Percentiles rank a stretch among this genome's conserved stretches.
Evolutionary conservation across 768 basidiomycete species (phyloP).

Genomic region (Suillus placidus): DNA sequence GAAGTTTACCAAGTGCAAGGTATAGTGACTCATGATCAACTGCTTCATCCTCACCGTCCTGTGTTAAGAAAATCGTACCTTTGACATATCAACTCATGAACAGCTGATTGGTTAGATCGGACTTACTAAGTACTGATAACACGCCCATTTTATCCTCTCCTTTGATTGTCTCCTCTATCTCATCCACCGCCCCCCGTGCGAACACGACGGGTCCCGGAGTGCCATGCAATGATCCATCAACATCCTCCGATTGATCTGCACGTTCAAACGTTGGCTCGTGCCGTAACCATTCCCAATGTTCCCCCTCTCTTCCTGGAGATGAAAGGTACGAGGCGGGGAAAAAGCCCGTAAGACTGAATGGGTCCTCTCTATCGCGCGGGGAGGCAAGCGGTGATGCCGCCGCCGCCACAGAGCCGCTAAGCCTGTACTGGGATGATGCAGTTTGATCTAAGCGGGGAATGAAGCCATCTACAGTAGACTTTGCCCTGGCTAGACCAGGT

Average conservation of each 20-base stretch:
- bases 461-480: constrained; percentile 13
- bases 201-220: constrained; percentile 30
- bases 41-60: constrained; percentile 32
- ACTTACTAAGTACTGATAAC: constrained; percentile 45
- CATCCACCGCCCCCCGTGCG: constrained; percentile 36
- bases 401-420: background rate
- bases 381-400: constrained; percentile 18
- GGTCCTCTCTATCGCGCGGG: constrained; percentile 42
- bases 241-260: constrained; percentile 15
- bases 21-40: constrained; percentile 43
- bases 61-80: constrained; percentile 11
- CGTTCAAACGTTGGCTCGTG: constrained; percentile 24
- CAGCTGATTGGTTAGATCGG: constrained; percentile 11
- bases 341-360: constrained; percentile 52
- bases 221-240: constrained; percentile 21
- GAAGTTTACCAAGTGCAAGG: constrained; percentile 34
- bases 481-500: constrained; percentile 8
- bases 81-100: constrained; percentile 16
- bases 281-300: constrained; percentile 48
- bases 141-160: constrained; percentile 55
- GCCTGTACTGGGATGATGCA: constrained; percentile 6
- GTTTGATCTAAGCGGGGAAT: constrained; percentile 1
- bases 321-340: constrained; percentile 41
- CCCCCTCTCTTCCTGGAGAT: constrained; percentile 24
- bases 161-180: constrained; percentile 40